A percentile compares a stretch with the other conserved stretches of the same genome.
These are phyloP conservation scores for Candida verbasci DNA, from an alignment of 805 yeast genomes.

Conservation along the genomic window DNA sequence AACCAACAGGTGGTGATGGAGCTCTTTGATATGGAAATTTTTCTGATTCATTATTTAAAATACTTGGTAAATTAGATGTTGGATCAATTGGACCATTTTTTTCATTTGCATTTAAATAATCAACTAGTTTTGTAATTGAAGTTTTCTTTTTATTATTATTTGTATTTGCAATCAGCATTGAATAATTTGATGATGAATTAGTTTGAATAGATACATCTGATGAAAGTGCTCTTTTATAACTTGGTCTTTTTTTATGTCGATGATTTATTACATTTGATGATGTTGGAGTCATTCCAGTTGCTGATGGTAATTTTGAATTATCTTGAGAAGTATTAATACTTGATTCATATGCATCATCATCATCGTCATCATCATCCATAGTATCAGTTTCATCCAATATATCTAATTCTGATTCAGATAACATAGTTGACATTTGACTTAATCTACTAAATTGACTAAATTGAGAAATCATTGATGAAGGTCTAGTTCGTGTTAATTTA, in stretches of 20 bases:
- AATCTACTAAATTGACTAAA: conserved; percentile 34
- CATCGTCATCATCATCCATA: conserved; percentile 33
- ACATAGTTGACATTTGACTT: conserved; percentile 37
- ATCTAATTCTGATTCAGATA: conserved; percentile 40
- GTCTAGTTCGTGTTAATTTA: conserved; percentile 21
- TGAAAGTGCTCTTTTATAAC: conserved; percentile 26
- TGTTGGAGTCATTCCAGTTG: conserved; percentile 12
- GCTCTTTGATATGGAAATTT: conserved; percentile 4
- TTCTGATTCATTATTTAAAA: background rate
- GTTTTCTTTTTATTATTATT: conserved; percentile 13
- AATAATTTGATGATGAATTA: conserved; percentile 19
- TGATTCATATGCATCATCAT: conserved; percentile 34
- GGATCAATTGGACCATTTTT: background rate
- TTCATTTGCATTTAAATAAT: conserved; percentile 28
- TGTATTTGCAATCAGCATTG: background rate
- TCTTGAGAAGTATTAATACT: conserved; percentile 34
- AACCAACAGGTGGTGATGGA: conserved; percentile 10
- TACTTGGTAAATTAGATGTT: no score
- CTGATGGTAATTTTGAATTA: conserved; percentile 9
- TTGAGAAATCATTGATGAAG: conserved; percentile 39
- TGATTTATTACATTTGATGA: conserved; percentile 7
- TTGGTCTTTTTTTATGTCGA: conserved; percentile 22
- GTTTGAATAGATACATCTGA: conserved; percentile 36
- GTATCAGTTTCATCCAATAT: conserved; percentile 36
- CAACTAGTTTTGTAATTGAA: conserved; percentile 30